Evolutionary conservation across 2,329 filamentous ascomycete genomes (phyloP), one percentile per base, ranked within the genome.

Genomic region (Acarospora socialis): DNA sequence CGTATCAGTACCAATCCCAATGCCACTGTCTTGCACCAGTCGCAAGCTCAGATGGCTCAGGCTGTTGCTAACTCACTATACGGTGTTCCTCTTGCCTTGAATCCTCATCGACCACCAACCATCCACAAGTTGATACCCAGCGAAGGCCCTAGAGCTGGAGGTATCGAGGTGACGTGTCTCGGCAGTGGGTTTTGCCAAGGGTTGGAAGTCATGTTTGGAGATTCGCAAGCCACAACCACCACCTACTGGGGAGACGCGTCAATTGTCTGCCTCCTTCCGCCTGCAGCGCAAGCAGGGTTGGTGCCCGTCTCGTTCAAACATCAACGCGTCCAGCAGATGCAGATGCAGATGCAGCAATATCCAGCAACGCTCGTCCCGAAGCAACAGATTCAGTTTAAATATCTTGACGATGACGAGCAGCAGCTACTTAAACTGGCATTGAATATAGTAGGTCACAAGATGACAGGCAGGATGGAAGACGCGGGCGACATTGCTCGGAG

Each of bases 141-240:
- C 18, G 81, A 92, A 52, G 84, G 84, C 0, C 81, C 84, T 5
- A 81, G 76, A 36, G 73, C 72, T 21, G 84, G 84, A 37, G 84
- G 84, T 24, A 84, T 82, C 32, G 84, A 94, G 52, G 82, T 93
- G 3, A 87, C 81, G 0, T 70, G 90, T 34, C 63, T 92, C 6
- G 84, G 86, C 12, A 80, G 75, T 41, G 73, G 77, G 9, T 92
- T 93, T 51, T 77, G 74, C 41, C 77, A 79, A 54, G 73, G 73
- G 1, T 66, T 92, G 39, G 80, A 86, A 40, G 81, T 93, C 33
- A 79, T 84, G 55, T 94, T 94, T 52, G 86, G 86, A 13, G 72
- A 77, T 39, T 64, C 61, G 10, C 59, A 68, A 28, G 73, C 73
- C 12, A 73, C 77, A 0, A 81, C 77, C 0, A 86, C 81, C 2